Conservation (phyloP, 1,139 yeast species). For the Yamadazyma songkhlaensis region DNA sequence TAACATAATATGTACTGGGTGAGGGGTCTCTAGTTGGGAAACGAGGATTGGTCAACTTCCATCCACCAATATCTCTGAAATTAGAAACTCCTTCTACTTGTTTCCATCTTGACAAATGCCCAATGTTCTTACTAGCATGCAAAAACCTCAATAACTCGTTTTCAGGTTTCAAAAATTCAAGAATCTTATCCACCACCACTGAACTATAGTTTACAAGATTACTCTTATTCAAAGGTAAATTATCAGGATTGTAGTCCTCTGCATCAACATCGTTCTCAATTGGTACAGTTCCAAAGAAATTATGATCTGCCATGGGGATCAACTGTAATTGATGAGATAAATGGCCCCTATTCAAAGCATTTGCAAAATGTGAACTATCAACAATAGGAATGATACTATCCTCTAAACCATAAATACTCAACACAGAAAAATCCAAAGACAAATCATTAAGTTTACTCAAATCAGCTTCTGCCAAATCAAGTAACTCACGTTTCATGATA, state of each 20-base stretch:
- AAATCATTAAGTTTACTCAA: conserved; percentile 41
- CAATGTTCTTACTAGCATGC: conserved; percentile 32
- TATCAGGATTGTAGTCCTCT: conserved; percentile 32
- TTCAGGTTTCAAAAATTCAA: conserved; percentile 50
- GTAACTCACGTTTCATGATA: conserved; percentile 52
- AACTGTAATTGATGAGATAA: conserved; percentile 53
- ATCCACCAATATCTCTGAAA: conserved; percentile 83
- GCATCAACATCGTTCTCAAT: conserved; percentile 28
- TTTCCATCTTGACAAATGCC: conserved; percentile 54
- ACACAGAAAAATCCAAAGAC: conserved; percentile 47
- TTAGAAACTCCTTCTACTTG: conserved; percentile 65
- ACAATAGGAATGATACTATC: conserved; percentile 65
- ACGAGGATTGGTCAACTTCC: conserved; percentile 41
- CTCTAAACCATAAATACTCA: conserved; percentile 68
- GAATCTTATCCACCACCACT: conserved; percentile 50
- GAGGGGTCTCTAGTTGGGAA: conserved; percentile 13
- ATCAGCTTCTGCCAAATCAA: conserved; percentile 52
- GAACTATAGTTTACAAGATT: conserved; percentile 55
- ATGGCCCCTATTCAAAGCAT: conserved; percentile 51
- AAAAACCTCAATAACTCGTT: conserved; percentile 54
- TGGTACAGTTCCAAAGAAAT: conserved; percentile 55
- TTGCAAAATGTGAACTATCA: conserved; percentile 61
- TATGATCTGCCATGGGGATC: conserved; percentile 75
- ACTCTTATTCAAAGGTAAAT: conserved; percentile 43
- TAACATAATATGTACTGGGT: conserved; percentile 38